These are phyloP conservation scores for Talaromyces borbonicus DNA, from an alignment of 495 filamentous ascomycete species.

Conservation along the genomic window DNA sequence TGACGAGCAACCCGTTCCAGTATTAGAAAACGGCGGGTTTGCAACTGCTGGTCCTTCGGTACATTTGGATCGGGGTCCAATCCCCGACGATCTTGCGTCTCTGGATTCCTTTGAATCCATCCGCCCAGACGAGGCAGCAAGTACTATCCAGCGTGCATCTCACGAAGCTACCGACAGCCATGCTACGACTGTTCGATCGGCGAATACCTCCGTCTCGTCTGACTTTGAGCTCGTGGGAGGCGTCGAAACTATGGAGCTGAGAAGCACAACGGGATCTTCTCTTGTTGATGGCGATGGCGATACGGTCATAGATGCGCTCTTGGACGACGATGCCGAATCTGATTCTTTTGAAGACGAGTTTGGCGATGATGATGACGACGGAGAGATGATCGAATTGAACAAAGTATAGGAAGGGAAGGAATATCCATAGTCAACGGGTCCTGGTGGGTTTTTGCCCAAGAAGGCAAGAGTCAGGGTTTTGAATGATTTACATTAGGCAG, in stretches of 20 bases:
- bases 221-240: conserved; percentile 4
- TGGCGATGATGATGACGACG: conserved; percentile 12
- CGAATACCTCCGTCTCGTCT: background rate
- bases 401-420: too few relatives aligned
- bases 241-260: conserved; percentile 11
- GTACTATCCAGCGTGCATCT: conserved; percentile 26
- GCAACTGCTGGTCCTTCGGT: conserved; percentile 32
- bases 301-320: background rate
- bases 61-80: conserved; percentile 26
- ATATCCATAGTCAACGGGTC: too few relatives aligned
- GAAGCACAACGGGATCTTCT: conserved; percentile 11
- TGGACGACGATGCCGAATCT: conserved; percentile 12
- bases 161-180: conserved; percentile 23
- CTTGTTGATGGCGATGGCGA: conserved; percentile 6
- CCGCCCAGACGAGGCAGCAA: conserved; percentile 18
- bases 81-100: conserved; percentile 12
- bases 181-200: conserved; percentile 1
- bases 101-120: conserved; percentile 15
- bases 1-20: conserved; percentile 27
- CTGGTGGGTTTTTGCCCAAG: too few relatives aligned
- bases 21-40: conserved; percentile 30
- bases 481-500: too few relatives aligned
- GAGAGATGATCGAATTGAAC: conserved; percentile 5
- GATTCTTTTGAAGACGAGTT: conserved; percentile 10
- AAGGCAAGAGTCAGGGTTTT: too few relatives aligned